Evolutionary conservation across 2,329 filamentous ascomycete species (phyloP).

Genomic region (Corynespora cassiicola): DNA sequence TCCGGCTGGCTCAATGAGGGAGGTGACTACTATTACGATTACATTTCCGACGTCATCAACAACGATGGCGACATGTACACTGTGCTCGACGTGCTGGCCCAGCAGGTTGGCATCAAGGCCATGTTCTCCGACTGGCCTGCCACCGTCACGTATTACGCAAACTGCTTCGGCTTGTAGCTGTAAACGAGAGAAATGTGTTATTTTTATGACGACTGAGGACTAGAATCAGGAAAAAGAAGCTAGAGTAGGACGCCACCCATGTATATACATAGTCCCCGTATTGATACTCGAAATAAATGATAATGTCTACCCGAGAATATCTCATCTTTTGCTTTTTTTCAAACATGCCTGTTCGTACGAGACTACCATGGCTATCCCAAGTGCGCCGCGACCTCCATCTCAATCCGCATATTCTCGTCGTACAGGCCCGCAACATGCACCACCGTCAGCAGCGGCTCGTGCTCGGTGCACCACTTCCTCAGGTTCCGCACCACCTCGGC

Average conservation of each 20-base stretch:
- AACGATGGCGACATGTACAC: constrained; percentile 71
- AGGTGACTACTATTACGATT: constrained; percentile 48
- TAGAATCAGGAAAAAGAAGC: too few species aligned
- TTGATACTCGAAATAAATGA: too few species aligned
- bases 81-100: constrained; percentile 69
- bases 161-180: constrained; percentile 63
- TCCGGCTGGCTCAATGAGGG: constrained; percentile 65
- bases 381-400: constrained; percentile 33
- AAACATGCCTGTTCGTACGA: too few species aligned
- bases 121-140: constrained; percentile 75
- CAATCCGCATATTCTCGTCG: constrained; percentile 26
- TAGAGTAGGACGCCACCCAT: too few species aligned
- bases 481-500: constrained; percentile 19
- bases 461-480: constrained; percentile 27
- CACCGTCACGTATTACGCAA: constrained; percentile 74
- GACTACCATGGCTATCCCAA: too few species aligned
- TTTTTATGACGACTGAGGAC: too few species aligned
- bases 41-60: constrained; percentile 57
- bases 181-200: neutral
- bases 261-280: too few species aligned
- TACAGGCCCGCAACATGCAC: constrained; percentile 29
- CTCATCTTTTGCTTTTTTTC: too few species aligned
- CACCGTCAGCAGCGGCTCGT: constrained; percentile 30
- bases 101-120: constrained; percentile 65
- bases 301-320: too few species aligned